Evolutionary conservation across 441 rosid genomes (phyloP).

Genomic region (Croton laevigatus): DNA sequence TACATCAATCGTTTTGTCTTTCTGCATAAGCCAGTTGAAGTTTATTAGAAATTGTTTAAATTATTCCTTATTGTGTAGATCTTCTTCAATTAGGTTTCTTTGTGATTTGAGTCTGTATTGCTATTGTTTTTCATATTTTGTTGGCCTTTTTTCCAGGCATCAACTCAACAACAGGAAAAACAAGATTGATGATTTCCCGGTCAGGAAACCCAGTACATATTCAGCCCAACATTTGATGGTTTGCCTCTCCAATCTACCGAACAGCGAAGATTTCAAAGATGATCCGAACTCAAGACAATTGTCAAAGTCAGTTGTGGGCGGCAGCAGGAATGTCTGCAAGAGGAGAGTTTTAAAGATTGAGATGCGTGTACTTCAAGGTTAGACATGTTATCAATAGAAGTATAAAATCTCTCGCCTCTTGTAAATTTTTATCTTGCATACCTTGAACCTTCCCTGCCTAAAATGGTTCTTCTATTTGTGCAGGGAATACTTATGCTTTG

Average conservation of each 20-base stretch:
- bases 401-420: constrained; percentile 18
- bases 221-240: constrained; percentile 36
- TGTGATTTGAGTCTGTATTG: not conserved
- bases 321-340: constrained; percentile 78
- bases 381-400: constrained; percentile 18
- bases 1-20: not conserved
- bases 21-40: constrained; percentile 1
- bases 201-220: constrained; percentile 40
- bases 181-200: constrained; percentile 51
- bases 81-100: not conserved
- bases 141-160: constrained; percentile 51
- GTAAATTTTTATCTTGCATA: constrained; percentile 5
- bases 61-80: not conserved
- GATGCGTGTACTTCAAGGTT: constrained; percentile 87
- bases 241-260: constrained; percentile 44
- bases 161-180: constrained; percentile 67
- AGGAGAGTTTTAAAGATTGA: constrained; percentile 59
- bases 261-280: constrained; percentile 64
- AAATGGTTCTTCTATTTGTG: constrained; percentile 18
- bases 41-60: not conserved
- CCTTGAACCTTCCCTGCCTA: constrained; percentile 16
- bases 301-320: constrained; percentile 79
- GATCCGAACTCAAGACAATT: constrained; percentile 42
- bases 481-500: constrained; percentile 47
- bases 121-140: constrained; percentile 10